Conservation (phyloP, 2,329 filamentous ascomycete species). For the Fusarium sp. region DNA sequence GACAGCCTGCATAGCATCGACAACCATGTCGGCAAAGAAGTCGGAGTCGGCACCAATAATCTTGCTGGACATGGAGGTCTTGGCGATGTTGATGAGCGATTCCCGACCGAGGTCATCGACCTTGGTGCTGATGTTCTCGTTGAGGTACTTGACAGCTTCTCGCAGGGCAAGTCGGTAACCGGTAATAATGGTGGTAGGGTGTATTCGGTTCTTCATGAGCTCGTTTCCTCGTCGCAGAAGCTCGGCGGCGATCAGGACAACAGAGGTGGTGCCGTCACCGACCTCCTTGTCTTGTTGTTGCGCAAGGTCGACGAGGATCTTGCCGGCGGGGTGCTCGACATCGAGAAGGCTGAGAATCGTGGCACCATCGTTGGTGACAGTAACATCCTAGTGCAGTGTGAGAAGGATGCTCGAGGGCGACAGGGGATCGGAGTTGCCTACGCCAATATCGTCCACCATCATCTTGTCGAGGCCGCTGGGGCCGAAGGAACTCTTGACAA, state of each 20-base stretch:
- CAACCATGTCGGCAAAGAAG: conserved; percentile 97
- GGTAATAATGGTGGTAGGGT: conserved; percentile 99
- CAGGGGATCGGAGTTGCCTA: conserved; percentile 57
- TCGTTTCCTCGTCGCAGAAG: conserved; percentile 94
- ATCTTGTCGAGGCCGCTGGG: conserved; percentile 99
- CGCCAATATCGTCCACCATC: conserved; percentile 99
- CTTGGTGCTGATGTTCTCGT: conserved; percentile 96
- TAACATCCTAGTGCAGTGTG: conserved; percentile 78
- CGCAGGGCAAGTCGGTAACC: conserved; percentile 95
- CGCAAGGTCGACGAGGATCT: conserved; percentile 96
- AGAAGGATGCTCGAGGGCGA: conserved; percentile 29
- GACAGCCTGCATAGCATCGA: conserved; percentile 93
- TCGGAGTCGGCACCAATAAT: conserved; percentile 96
- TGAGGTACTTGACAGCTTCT: conserved; percentile 98
- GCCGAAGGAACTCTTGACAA: conserved; percentile 98
- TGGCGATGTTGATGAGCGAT: conserved; percentile 93
- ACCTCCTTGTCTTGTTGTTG: conserved; percentile 99
- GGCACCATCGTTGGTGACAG: conserved; percentile 97
- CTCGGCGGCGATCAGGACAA: conserved; percentile 96
- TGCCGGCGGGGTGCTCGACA: conserved; percentile 97
- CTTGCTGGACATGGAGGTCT: conserved; percentile 99
- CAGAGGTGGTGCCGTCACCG: conserved; percentile 96
- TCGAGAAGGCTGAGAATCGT: conserved; percentile 96
- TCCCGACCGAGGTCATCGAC: conserved; percentile 92
- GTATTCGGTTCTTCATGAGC: conserved; percentile 99